Percentiles rank a stretch among this genome's conserved stretches.
Conservation (phyloP, 768 basidiomycete genomes). For the Leucocoprinus birnbaumii region DNA sequence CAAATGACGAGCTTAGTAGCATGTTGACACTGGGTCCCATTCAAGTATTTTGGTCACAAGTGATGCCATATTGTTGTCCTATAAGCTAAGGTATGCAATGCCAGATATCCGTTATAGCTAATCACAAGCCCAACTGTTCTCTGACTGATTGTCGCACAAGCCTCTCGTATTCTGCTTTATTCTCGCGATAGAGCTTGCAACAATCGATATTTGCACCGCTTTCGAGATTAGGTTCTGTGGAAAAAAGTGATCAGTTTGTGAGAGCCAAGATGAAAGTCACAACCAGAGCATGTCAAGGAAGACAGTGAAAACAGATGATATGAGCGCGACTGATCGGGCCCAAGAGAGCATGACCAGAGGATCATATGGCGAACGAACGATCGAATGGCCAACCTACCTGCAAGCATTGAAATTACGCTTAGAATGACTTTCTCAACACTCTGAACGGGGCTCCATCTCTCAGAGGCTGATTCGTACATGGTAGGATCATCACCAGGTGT, state of each 20-base stretch:
- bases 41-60: neutral
- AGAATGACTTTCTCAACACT: slow-evolving; percentile 96
- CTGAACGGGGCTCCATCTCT: slow-evolving; percentile 99
- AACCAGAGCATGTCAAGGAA: neutral
- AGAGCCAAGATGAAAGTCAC: neutral
- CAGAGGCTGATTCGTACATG: slow-evolving; percentile 93
- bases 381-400: slow-evolving; percentile 55
- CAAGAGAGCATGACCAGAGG: slow-evolving; percentile 2
- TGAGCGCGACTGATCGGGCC: slow-evolving; percentile 10
- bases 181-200: slow-evolving; percentile 94
- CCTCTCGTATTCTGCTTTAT: slow-evolving; percentile 85
- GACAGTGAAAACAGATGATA: neutral
- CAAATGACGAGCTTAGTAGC: too few relatives aligned
- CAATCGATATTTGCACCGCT: slow-evolving; percentile 97
- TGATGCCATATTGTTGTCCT: neutral
- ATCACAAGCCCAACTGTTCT: slow-evolving; percentile 78
- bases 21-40: too few relatives aligned
- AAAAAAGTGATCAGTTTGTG: neutral
- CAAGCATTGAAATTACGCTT: slow-evolving; percentile 96
- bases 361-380: slow-evolving; percentile 2
- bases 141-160: slow-evolving; percentile 79
- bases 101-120: neutral
- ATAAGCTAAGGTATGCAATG: neutral
- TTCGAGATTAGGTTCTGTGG: slow-evolving; percentile 90
- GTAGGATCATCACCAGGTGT: slow-evolving; percentile 90